Percentiles rank a stretch among this genome's conserved stretches.
Conservation (phyloP, 768 basidiomycete species). For the Candolleomyces aberdarensis region DNA sequence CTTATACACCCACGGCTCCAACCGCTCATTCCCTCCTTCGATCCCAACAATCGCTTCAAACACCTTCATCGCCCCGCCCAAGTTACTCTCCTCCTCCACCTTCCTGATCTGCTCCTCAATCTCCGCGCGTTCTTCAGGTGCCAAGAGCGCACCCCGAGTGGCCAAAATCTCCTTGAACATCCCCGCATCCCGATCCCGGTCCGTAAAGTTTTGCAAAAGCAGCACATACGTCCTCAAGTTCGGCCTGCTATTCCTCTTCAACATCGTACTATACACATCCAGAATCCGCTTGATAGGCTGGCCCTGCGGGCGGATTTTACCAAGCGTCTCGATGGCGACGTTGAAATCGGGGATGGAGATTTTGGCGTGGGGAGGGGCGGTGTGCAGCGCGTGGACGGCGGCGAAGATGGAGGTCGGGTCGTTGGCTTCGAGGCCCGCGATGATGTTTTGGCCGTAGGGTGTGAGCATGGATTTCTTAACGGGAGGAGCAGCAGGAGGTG, state of each 20-base stretch:
- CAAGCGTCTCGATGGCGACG: conserved; percentile 52
- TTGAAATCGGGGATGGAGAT: conserved; percentile 53
- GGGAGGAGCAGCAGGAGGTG: too few species aligned
- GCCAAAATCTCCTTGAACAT: too few species aligned
- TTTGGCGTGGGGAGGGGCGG: neutral
- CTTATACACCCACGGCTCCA: conserved; percentile 42
- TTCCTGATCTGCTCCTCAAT: neutral
- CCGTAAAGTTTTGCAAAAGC: conserved; percentile 59
- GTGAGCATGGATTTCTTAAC: neutral
- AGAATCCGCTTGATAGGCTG: conserved; percentile 56
- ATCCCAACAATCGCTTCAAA: conserved; percentile 58
- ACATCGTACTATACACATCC: conserved; percentile 71
- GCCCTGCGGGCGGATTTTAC: conserved; percentile 41
- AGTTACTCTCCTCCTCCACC: conserved; percentile 43
- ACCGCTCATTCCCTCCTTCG: conserved; percentile 19
- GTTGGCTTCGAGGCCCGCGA: neutral
- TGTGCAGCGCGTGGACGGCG: neutral
- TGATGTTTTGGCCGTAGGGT: neutral
- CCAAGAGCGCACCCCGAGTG: conserved; percentile 24
- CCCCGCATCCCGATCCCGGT: conserved; percentile 63
- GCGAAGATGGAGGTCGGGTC: neutral
- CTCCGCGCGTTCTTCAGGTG: conserved; percentile 21
- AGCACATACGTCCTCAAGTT: conserved; percentile 57
- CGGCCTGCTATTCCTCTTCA: conserved; percentile 58
- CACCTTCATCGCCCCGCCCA: conserved; percentile 65